phyloP scores from a whole-genome alignment of 371 early-diverging fungal genomes.

The Mucor lusitanicus region DNA sequence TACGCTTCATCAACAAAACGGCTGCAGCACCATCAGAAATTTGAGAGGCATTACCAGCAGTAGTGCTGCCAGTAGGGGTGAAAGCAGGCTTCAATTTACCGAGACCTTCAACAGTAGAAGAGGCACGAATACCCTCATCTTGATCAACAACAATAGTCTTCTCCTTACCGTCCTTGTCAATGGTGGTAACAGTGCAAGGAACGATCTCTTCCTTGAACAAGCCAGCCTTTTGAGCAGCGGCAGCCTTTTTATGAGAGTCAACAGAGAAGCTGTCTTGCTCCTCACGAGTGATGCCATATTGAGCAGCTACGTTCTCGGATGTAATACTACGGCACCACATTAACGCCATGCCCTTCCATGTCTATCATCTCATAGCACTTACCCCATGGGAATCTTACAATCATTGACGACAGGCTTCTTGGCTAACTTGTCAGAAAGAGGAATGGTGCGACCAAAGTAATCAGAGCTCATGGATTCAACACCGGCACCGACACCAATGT shows the following conservation, averaged over 20 bases:
- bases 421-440: conserved; percentile 70
- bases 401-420: conserved; percentile 71
- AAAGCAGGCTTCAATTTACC: conserved; percentile 93
- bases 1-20: conserved; percentile 93
- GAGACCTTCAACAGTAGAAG: conserved; percentile 77
- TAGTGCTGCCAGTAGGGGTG: conserved; percentile 77
- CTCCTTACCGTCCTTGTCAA: conserved; percentile 64
- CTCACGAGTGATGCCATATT: conserved; percentile 79
- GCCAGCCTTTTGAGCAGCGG: conserved; percentile 88
- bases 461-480: conserved; percentile 97
- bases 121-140: conserved; percentile 95
- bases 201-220: conserved; percentile 93
- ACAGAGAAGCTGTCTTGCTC: conserved; percentile 92
- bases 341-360: not conserved
- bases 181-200: conserved; percentile 80
- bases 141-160: conserved; percentile 26
- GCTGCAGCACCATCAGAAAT: conserved; percentile 99
- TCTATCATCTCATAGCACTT: conserved; percentile 15
- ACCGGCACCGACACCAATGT: conserved; percentile 97
- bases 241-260: conserved; percentile 79
- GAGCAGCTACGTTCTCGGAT: conserved; percentile 94
- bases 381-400: conserved; percentile 88
- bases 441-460: conserved; percentile 71
- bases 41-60: conserved; percentile 98
- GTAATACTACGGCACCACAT: conserved; percentile 60